Conservation (phyloP, 1,284 basidiomycete species). For the Cutaneotrichosporon dermatis region DNA sequence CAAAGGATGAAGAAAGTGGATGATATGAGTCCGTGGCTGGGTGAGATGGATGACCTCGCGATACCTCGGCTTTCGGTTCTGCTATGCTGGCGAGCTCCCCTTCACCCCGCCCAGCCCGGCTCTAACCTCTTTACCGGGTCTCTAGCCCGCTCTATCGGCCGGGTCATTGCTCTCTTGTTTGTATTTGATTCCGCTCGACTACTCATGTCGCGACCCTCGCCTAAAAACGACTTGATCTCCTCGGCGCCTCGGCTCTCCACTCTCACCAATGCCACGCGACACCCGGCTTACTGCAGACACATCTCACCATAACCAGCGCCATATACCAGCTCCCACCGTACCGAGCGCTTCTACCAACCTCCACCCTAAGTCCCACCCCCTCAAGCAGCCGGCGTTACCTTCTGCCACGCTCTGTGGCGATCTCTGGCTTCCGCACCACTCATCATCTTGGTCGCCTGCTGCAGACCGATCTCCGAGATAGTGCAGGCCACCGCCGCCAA, state of each 20-base stretch:
- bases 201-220: neutral
- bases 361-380: no score
- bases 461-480: no score
- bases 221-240: neutral
- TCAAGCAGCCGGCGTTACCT: no score
- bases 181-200: conserved; percentile 1
- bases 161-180: neutral
- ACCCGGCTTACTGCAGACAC: neutral
- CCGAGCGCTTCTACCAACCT: neutral
- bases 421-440: no score
- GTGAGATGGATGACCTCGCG: neutral
- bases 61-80: conserved; percentile 6
- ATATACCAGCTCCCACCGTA: no score
- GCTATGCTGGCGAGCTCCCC: neutral
- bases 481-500: no score
- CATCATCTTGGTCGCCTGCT: no score
- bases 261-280: neutral
- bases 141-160: neutral
- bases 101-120: neutral
- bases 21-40: neutral
- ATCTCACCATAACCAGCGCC: neutral
- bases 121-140: neutral
- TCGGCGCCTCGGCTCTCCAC: neutral
- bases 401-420: no score
- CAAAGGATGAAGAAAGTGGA: neutral